Base-by-base conservation (phyloP, 164 flowering plant genomes). In the Dillenia suffruticosa region DNA sequence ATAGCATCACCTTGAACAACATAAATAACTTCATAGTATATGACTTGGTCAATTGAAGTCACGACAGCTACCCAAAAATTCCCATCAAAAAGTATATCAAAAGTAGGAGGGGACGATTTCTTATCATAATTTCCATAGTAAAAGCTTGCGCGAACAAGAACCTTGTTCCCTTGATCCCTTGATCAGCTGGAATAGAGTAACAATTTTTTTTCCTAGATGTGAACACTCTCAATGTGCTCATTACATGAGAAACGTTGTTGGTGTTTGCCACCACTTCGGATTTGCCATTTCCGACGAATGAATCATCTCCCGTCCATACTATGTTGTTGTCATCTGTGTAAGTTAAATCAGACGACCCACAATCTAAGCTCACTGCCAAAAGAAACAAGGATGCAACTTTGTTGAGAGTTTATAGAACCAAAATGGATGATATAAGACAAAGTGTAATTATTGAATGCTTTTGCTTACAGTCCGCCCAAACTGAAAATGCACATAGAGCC, bases 291-390 rank as follows among this genome's bases (percentile, higher is more conserved):
- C 44, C 26, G 12, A 62, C 19, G 59, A 51, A 65, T 24, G 9
- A n/a, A n/a, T 58, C 65, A 56, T 79, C 80, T 9, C 60, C 71
- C 1, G 2, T n/a, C 83, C 83, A 79, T 1, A 1, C 2, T 2
- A 73, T 59, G 13, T 3, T 3, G 61, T 65, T 73, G 1, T 49
- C 65, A 19, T 78, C 82, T 1, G 16, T 46, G 54, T 47, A 63
- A 4, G 55, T 5, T 19, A 19, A 15, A 9, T 10, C 62, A 1
- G 70, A 50, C 10, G 74, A 44, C 9, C 82, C 82, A 46, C 82
- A 79, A 46, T 76, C 72, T 10, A 79, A 61, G 74, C 67, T 71
- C 8, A 70, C 82, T 78, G 69, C 55, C 63, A 22, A 40, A 56
- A 45, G 46, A 44, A n/a, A 58, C 11, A 12, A 10, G 17, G 40